Percentiles rank a stretch among this genome's conserved stretches.
Evolutionary conservation across 129 eudicot species (phyloP).

Genomic region (Deinandra increscens): DNA sequence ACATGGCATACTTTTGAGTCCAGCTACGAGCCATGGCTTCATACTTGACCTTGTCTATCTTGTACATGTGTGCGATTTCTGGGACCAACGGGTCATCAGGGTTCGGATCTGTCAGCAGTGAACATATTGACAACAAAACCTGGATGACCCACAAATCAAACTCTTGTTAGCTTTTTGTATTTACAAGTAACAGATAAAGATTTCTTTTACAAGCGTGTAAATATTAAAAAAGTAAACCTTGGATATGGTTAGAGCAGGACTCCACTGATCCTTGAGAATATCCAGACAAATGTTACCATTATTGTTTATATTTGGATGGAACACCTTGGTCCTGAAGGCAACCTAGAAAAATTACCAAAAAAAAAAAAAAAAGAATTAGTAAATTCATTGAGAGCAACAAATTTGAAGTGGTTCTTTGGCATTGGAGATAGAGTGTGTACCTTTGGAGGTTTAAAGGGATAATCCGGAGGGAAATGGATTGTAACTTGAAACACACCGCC

Average conservation of each 20-base stretch:
- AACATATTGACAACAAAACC: slow-evolving; percentile 78
- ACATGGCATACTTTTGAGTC: slow-evolving; percentile 87
- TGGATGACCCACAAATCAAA: slow-evolving; percentile 17
- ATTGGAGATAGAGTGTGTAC: slow-evolving; percentile 23
- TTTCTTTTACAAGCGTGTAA: background rate
- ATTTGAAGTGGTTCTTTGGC: background rate
- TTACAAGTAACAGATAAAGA: background rate
- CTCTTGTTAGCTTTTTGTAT: background rate
- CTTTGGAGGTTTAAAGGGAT: slow-evolving; percentile 84
- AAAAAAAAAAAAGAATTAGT: background rate
- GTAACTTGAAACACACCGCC: slow-evolving; percentile 85
- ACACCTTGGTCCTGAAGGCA: slow-evolving; percentile 77
- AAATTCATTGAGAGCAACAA: background rate
- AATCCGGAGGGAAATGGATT: slow-evolving; percentile 79
- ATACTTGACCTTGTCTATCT: slow-evolving; percentile 61
- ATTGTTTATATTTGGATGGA: slow-evolving; percentile 76
- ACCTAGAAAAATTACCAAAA: slow-evolving; percentile 43
- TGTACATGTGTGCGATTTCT: slow-evolving; percentile 83
- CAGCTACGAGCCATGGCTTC: slow-evolving; percentile 76
- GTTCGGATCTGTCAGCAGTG: slow-evolving; percentile 74
- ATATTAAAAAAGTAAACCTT: slow-evolving; percentile 38
- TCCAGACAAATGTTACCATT: slow-evolving; percentile 81
- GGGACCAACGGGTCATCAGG: slow-evolving; percentile 85
- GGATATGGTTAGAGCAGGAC: slow-evolving; percentile 88
- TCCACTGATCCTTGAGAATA: slow-evolving; percentile 87